phyloP scores from a whole-genome alignment of 2,329 filamentous ascomycete genomes.

The Nothophaeocryptopus gaeumannii region DNA sequence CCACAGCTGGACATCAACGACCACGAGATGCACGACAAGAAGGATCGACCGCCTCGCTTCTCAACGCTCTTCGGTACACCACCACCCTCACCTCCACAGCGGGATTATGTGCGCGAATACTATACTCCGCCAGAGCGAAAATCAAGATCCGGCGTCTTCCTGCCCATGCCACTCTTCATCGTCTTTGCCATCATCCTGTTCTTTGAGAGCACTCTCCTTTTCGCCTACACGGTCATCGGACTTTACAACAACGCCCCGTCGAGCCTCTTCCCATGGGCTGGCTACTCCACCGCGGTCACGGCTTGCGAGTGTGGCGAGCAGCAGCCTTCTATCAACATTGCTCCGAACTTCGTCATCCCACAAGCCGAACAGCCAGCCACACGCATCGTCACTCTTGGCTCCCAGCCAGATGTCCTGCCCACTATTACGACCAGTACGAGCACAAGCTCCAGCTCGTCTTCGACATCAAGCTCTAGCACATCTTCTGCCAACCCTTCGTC shows the following conservation, averaged over 20 bases:
- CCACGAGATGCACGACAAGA: slow-evolving; percentile 27
- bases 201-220: slow-evolving; percentile 36
- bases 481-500: slow-evolving; percentile 8
- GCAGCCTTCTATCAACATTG: slow-evolving; percentile 32
- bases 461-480: slow-evolving; percentile 5
- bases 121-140: slow-evolving; percentile 21
- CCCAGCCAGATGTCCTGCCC: background rate
- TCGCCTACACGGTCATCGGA: slow-evolving; percentile 39
- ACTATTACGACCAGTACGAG: slow-evolving; percentile 1
- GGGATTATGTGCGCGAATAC: slow-evolving; percentile 26
- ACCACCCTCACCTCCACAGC: slow-evolving; percentile 18
- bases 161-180: slow-evolving; percentile 34
- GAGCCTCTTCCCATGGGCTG: slow-evolving; percentile 26
- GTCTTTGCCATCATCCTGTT: slow-evolving; percentile 33
- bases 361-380: slow-evolving; percentile 12
- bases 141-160: slow-evolving; percentile 31
- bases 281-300: slow-evolving; percentile 9
- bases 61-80: slow-evolving; percentile 32
- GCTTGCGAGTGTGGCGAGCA: slow-evolving; percentile 15
- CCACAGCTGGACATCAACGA: slow-evolving; percentile 17
- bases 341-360: slow-evolving; percentile 34
- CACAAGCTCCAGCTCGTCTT: slow-evolving; percentile 7
- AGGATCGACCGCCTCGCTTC: slow-evolving; percentile 32
- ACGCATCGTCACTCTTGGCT: slow-evolving; percentile 11
- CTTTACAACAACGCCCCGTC: slow-evolving; percentile 36